A percentile compares a stretch with the other conserved stretches of the same genome.
Evolutionary conservation across 2,329 filamentous ascomycete genomes (phyloP).

Genomic region (Clonostachys chloroleuca): DNA sequence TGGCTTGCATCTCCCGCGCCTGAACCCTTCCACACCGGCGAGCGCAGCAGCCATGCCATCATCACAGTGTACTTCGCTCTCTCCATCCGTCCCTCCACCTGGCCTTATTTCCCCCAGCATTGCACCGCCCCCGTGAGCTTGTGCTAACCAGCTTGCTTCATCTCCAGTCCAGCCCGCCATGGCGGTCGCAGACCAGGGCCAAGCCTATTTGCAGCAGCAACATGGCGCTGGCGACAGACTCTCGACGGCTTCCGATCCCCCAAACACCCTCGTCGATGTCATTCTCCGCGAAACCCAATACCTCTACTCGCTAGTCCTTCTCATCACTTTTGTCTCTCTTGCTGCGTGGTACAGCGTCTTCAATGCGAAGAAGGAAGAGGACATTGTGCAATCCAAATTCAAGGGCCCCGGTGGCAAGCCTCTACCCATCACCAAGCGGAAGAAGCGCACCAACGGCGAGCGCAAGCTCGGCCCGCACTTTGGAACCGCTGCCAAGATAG

Average conservation of each 20-base stretch:
- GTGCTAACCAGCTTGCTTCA: no score
- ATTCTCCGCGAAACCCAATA: slow-evolving; percentile 43
- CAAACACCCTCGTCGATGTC: slow-evolving; percentile 20
- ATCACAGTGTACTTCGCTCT: no score
- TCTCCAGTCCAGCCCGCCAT: slow-evolving; percentile 2
- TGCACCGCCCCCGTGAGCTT: no score
- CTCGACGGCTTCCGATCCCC: not conserved
- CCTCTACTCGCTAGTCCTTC: slow-evolving; percentile 46
- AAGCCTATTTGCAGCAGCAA: not conserved
- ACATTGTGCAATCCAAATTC: slow-evolving; percentile 39
- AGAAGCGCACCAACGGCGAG: slow-evolving; percentile 42
- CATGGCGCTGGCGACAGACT: not conserved
- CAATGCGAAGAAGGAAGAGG: slow-evolving; percentile 43
- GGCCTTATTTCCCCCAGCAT: no score
- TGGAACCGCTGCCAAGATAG: slow-evolving; percentile 60
- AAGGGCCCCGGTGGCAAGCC: slow-evolving; percentile 87
- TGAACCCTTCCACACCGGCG: no score
- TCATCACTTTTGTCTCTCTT: slow-evolving; percentile 44
- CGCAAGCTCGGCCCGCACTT: slow-evolving; percentile 46
- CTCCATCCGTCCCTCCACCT: no score
- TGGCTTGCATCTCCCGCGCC: no score
- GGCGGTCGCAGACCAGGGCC: not conserved
- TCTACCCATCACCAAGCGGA: slow-evolving; percentile 63
- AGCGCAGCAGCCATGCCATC: no score
- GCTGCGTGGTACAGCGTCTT: slow-evolving; percentile 49